phyloP scores from a whole-genome alignment of 139 green algal species.

The Chlamydomonas schloesseri region DNA sequence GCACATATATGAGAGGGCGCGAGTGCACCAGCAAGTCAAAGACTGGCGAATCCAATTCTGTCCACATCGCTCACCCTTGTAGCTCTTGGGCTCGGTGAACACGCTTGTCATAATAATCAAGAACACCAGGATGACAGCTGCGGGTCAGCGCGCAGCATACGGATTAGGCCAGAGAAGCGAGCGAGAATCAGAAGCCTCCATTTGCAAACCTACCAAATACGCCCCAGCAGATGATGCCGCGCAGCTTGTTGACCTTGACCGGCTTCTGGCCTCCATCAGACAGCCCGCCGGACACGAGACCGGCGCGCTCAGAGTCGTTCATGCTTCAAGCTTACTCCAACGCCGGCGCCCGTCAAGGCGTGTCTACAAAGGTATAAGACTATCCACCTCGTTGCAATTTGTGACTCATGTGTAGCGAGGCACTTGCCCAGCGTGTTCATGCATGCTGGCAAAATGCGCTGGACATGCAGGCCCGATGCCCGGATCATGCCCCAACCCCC shows the following conservation, averaged over 20 bases:
- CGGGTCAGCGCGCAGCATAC: not conserved
- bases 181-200: not conserved
- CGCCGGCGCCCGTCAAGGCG: too few species aligned
- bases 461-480: too few species aligned
- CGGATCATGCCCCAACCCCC: too few species aligned
- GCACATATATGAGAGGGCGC: not conserved
- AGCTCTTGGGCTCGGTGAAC: constrained; percentile 17
- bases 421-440: too few species aligned
- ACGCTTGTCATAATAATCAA: constrained; percentile 33
- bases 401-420: too few species aligned
- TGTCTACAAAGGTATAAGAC: too few species aligned
- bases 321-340: too few species aligned
- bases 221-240: constrained; percentile 22
- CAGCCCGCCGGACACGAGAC: too few species aligned
- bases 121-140: constrained; percentile 13
- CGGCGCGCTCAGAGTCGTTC: too few species aligned
- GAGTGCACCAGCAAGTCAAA: not conserved
- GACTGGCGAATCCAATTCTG: not conserved
- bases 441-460: too few species aligned
- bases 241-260: not conserved
- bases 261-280: too few species aligned
- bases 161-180: not conserved
- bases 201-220: constrained; percentile 19
- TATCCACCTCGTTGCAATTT: too few species aligned
- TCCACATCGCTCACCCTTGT: constrained; percentile 6